phyloP scores from a whole-genome alignment of 2,329 filamentous ascomycete genomes.

The Alternaria sp. region DNA sequence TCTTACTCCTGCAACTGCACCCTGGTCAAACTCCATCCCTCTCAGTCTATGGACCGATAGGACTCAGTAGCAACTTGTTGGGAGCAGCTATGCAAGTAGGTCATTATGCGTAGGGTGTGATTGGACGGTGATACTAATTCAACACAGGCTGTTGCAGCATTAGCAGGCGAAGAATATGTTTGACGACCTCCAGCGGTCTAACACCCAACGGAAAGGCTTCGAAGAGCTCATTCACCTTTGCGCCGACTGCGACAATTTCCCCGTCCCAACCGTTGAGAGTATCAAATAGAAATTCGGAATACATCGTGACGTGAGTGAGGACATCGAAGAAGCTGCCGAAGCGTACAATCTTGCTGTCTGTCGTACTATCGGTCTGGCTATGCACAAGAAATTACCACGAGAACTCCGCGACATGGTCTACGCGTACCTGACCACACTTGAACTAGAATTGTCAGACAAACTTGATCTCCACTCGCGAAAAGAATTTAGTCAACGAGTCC shows the following conservation, averaged over 20 bases:
- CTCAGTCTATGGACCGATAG: background rate
- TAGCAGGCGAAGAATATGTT: background rate
- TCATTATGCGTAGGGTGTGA: background rate
- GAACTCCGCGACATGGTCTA: constrained; percentile 10
- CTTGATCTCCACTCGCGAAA: background rate
- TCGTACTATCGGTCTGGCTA: background rate
- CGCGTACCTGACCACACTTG: background rate
- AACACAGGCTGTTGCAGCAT: background rate
- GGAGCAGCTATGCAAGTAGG: background rate
- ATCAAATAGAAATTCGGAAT: background rate
- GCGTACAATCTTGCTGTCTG: background rate
- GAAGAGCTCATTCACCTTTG: background rate
- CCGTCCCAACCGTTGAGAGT: background rate
- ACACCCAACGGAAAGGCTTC: too few relatives aligned
- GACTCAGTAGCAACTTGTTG: background rate
- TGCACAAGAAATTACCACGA: background rate
- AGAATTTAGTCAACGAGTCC: background rate
- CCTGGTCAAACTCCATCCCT: background rate
- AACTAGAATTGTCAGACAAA: background rate
- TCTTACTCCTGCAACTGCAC: background rate
- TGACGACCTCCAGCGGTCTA: background rate
- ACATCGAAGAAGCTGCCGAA: background rate
- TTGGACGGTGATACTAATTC: background rate
- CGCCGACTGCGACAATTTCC: background rate
- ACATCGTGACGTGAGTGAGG: background rate